Evolutionary conservation across 2,329 filamentous ascomycete species (phyloP), one percentile per base, ranked within the genome.

Genomic region (Aspergillus pseudotamarii): DNA sequence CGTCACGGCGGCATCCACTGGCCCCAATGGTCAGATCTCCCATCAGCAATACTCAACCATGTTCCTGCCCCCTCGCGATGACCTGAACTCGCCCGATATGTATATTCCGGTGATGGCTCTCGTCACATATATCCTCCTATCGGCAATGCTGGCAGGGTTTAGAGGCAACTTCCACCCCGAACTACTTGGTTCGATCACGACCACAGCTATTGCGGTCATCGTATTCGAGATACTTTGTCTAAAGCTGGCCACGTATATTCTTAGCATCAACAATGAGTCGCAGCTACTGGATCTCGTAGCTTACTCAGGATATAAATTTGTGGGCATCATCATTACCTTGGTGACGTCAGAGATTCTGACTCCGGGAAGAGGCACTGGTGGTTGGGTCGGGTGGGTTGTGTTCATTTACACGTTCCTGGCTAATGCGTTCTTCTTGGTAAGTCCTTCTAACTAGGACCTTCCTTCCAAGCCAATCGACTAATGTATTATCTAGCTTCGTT

Each of bases 21-120:
- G 76, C 6, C 77, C 79, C 6, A 85, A 89, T 61, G 88, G 89
- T 23, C 87, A 89, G 61, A 88, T 86, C 74, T 86, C 90, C 57
- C 87, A 82, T 77, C 76, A 81, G 73, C 77, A 82, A 69, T 82
- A 83, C 67, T 80, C 78, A 34, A 82, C 80, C 61, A 81, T 80
- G 75, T 99, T 95, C 79, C 86, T 97, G 9, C 93, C 95, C 6
- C 95, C 95, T 2, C 87, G 95, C 68, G 94, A 99, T 78, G 95
- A 99, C 75, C 85, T 98, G 79, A 99, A 99, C 81, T 96, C 93
- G 68, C 95, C 96, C 19, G 95, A 99, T 80, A 98, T 99, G 94
- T 99, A 99, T 82, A 99, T 99, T 72, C 94, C 94, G 63, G 91
- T 96, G 73, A 99, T 99, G 95, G 94, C 95, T 1, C 84, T 99